Conservation (phyloP, 2,329 filamentous ascomycete species). For the Botrytis fabae region DNA sequence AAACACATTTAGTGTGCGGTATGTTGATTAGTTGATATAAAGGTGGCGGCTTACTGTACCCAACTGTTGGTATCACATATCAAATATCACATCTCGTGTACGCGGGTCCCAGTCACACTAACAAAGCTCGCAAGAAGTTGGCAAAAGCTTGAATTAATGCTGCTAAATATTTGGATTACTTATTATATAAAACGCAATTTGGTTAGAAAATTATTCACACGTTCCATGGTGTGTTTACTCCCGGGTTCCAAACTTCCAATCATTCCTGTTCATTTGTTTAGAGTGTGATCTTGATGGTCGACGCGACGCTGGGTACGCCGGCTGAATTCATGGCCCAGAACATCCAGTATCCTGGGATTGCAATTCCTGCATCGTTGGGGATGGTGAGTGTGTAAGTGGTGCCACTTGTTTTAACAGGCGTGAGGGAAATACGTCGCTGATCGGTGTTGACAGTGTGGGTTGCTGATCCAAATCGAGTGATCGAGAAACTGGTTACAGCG, state of each 20-base stretch:
- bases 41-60: not conserved
- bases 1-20: accelerated
- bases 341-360: constrained; percentile 55
- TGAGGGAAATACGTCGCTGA: constrained; percentile 53
- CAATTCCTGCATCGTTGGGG: constrained; percentile 50
- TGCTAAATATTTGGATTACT: not conserved
- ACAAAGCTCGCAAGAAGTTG: not conserved
- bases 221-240: not conserved
- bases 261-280: not conserved
- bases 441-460: constrained; percentile 61
- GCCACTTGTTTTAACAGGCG: constrained; percentile 33
- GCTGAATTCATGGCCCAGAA: constrained; percentile 51
- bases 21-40: constrained; percentile 1
- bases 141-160: not conserved
- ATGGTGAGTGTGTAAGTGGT: constrained; percentile 45
- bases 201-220: too few relatives aligned
- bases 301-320: constrained; percentile 49
- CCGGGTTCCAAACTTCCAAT: not conserved
- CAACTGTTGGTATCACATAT: not conserved
- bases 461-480: constrained; percentile 51
- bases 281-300: constrained; percentile 11
- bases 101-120: not conserved
- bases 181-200: not conserved
- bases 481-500: constrained; percentile 42
- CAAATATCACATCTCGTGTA: not conserved